Conservation (phyloP, 2,329 filamentous ascomycete species). For the Dothideomycetes sp. region DNA sequence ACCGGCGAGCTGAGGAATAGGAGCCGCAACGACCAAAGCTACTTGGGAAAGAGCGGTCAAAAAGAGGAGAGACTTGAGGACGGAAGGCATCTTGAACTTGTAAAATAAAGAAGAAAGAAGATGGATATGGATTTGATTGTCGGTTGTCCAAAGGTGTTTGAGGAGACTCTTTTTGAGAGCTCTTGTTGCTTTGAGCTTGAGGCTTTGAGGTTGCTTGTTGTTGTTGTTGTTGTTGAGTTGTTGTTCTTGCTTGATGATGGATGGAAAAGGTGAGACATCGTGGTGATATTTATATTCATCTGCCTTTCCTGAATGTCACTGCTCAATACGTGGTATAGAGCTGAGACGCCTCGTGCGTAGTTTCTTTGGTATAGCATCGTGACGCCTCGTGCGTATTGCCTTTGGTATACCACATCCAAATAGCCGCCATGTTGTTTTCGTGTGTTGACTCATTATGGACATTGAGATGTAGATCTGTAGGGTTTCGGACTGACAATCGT, state of each 20-base stretch:
- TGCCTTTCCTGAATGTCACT: too few relatives aligned
- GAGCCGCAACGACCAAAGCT: constrained; percentile 12
- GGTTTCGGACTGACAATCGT: not conserved
- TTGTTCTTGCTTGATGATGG: not conserved
- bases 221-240: not conserved
- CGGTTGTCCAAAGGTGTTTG: too few relatives aligned
- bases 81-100: constrained; percentile 7
- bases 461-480: not conserved
- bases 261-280: not conserved
- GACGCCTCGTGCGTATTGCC: not conserved
- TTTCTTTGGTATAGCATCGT: constrained; percentile 3
- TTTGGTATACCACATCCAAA: not conserved
- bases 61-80: constrained; percentile 1
- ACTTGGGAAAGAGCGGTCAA: constrained; percentile 1
- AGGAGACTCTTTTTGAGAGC: too few relatives aligned
- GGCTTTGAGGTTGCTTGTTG: not conserved
- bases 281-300: constrained; percentile 2
- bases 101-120: not conserved
- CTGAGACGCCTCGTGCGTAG: too few relatives aligned
- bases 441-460: not conserved
- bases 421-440: not conserved
- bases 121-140: too few relatives aligned
- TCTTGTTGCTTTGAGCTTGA: too few relatives aligned
- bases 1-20: constrained; percentile 19
- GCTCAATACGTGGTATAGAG: too few relatives aligned